Base-by-base conservation (phyloP, 352 stramenopile species). In the Thalassiosira hispida region DNA sequence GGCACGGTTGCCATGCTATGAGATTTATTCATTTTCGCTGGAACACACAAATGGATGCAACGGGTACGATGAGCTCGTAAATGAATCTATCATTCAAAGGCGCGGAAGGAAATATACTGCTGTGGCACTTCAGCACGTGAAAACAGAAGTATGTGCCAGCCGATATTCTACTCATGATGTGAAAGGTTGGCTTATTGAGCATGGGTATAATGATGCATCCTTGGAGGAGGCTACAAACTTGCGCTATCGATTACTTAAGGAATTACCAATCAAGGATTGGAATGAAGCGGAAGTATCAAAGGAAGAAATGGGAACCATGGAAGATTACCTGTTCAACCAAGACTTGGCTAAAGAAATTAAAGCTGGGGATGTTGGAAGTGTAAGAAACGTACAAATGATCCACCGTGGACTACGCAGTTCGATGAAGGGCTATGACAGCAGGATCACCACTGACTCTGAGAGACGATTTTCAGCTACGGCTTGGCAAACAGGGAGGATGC, bases 401-500 rank as follows among this genome's bases (percentile, higher is more conserved):
- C 31, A 52, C 31, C 2, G 18, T n/a, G 57, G 57, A 22, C 42
- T 66, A 22, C 14, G 3, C 1, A 9, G 8, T 1, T 33, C 51
- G 23, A 23, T 35, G 2, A 2, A 29, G 2, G 57, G 57, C 0
- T 66, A 31, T 66, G 57, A 66, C 12, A 52, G n/a, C 23, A 2
- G 31, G 5, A 66, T 66, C 3, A 51, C 31, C 5, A 52, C 57
- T 1, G 57, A 66, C 23, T 16, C 6, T 16, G 57, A 49, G 57
- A 52, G 52, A 12, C n/a, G 57, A 1, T 66, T 52, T 40, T 22
- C 8, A 33, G 57, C n/a, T 1, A 35, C 31, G 7, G 20, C 31
- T 38, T 66, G 57, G 57, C 33, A 53, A 52, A 66, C 57, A 8
- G 57, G 57, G 0, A 1, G 57, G 1, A 66, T 66, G 57, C 38